phyloP scores from a whole-genome alignment of 1,284 basidiomycete species.

The Leccinum subrobustum region DNA sequence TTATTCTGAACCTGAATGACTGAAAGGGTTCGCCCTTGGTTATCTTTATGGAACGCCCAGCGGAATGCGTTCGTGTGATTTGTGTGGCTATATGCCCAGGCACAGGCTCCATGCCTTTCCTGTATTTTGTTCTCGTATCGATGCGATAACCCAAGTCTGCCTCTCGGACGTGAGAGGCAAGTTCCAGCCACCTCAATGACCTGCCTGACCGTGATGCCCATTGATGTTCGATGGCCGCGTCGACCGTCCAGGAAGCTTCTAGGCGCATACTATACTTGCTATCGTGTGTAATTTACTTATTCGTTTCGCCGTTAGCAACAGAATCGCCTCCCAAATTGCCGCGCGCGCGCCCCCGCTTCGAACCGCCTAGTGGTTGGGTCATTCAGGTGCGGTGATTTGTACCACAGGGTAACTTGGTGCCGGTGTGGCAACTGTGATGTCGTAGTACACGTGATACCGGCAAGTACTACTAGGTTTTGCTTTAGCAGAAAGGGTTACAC shows the following conservation, averaged over 20 bases:
- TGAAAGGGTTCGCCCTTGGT: conserved; percentile 9
- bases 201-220: not conserved
- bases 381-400: conserved; percentile 2
- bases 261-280: conserved; percentile 15
- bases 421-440: conserved; percentile 1
- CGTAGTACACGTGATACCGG: conserved; percentile 26
- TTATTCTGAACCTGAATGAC: conserved; percentile 9
- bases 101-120: conserved; percentile 16
- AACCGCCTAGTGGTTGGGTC: conserved; percentile 1
- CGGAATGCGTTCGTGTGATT: conserved; percentile 4
- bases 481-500: conserved; percentile 17
- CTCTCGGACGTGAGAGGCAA: conserved; percentile 12
- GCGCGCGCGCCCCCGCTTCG: conserved; percentile 1
- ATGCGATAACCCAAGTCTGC: conserved; percentile 4
- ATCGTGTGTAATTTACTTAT: conserved; percentile 8
- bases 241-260: conserved; percentile 1
- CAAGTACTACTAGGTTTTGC: conserved; percentile 23
- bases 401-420: not conserved
- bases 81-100: conserved; percentile 20
- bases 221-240: conserved; percentile 12
- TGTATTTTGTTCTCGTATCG: conserved; percentile 2
- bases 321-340: conserved; percentile 1
- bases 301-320: conserved; percentile 9
- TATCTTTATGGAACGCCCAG: conserved; percentile 6
- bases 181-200: conserved; percentile 1